phyloP scores from a whole-genome alignment of 768 basidiomycete genomes.

The Pleurotus tuoliensis region DNA sequence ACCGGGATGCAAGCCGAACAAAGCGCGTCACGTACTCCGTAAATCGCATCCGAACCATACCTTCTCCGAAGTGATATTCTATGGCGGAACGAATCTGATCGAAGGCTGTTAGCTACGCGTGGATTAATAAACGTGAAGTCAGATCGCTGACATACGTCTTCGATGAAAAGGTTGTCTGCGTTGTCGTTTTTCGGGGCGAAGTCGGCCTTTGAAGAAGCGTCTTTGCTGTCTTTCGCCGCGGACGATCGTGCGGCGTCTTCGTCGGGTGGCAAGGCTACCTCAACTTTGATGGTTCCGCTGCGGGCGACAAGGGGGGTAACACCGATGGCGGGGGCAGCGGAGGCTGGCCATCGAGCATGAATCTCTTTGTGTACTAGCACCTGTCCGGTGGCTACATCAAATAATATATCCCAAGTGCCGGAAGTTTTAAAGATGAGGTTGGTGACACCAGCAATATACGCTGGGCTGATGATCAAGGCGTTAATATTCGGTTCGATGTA shows the following conservation, averaged over 20 bases:
- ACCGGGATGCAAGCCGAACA: slow-evolving; percentile 83
- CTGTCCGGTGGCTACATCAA: slow-evolving; percentile 84
- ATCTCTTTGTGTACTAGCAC: slow-evolving; percentile 90
- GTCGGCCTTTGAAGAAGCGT: slow-evolving; percentile 51
- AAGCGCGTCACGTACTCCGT: slow-evolving; percentile 87
- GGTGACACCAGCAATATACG: slow-evolving; percentile 94
- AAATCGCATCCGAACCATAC: slow-evolving; percentile 82
- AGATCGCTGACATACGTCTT: slow-evolving; percentile 65
- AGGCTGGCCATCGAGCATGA: slow-evolving; percentile 48
- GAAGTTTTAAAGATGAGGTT: slow-evolving; percentile 94
- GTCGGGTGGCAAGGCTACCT: slow-evolving; percentile 58
- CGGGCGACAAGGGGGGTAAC: slow-evolving; percentile 44
- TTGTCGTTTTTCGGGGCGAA: slow-evolving; percentile 54
- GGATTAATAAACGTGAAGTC: too few relatives aligned
- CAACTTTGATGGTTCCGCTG: slow-evolving; percentile 61
- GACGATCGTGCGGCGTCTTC: slow-evolving; percentile 58
- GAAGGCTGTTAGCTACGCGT: too few relatives aligned
- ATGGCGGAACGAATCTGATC: slow-evolving; percentile 79
- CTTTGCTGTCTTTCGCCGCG: slow-evolving; percentile 36
- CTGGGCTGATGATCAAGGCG: slow-evolving; percentile 48
- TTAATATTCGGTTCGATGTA: neutral
- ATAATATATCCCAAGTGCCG: slow-evolving; percentile 87
- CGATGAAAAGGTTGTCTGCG: slow-evolving; percentile 84
- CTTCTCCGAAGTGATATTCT: slow-evolving; percentile 89
- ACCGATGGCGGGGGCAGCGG: slow-evolving; percentile 31